These are phyloP conservation scores for Narthecium ossifragum DNA, from an alignment of 106 monocot species.

Conservation along the genomic window DNA sequence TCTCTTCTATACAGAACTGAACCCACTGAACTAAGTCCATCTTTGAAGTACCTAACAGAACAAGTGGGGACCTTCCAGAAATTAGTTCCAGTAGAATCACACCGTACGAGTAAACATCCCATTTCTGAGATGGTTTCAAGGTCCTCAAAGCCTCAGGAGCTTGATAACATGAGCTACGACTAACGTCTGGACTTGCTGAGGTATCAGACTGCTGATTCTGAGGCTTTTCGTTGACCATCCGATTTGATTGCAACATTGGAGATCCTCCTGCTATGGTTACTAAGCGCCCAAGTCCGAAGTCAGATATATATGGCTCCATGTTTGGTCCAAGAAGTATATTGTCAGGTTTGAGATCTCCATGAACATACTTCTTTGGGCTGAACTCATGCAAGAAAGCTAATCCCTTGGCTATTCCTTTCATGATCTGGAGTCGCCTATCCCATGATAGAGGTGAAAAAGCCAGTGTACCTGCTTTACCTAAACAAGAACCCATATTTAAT, in stretches of 20 bases:
- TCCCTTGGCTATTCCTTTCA: slow-evolving; percentile 69
- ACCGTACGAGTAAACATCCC: slow-evolving; percentile 86
- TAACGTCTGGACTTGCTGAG: slow-evolving; percentile 39
- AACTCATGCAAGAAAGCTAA: slow-evolving; percentile 74
- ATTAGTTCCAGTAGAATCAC: slow-evolving; percentile 78
- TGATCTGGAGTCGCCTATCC: slow-evolving; percentile 58
- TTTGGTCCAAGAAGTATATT: slow-evolving; percentile 69
- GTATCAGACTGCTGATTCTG: slow-evolving; percentile 27
- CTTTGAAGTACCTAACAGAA: slow-evolving; percentile 43
- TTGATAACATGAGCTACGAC: slow-evolving; percentile 48
- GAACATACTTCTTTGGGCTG: slow-evolving; percentile 88
- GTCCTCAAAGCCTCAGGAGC: slow-evolving; percentile 75
- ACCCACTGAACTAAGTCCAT: slow-evolving; percentile 62
- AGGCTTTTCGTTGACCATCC: slow-evolving; percentile 31
- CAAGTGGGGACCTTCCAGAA: slow-evolving; percentile 62
- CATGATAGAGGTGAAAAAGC: slow-evolving; percentile 42
- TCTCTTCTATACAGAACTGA: slow-evolving; percentile 57
- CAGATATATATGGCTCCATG: slow-evolving; percentile 69
- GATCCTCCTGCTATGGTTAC: slow-evolving; percentile 58
- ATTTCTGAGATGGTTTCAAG: slow-evolving; percentile 84
- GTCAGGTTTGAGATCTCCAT: slow-evolving; percentile 77
- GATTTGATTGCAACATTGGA: slow-evolving; percentile 38
- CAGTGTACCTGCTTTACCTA: slow-evolving; percentile 40
- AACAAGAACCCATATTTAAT: slow-evolving; percentile 1
- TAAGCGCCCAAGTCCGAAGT: slow-evolving; percentile 74